Evolutionary conservation across 495 filamentous ascomycete species (phyloP).

Genomic region (Monascus purpureus): DNA sequence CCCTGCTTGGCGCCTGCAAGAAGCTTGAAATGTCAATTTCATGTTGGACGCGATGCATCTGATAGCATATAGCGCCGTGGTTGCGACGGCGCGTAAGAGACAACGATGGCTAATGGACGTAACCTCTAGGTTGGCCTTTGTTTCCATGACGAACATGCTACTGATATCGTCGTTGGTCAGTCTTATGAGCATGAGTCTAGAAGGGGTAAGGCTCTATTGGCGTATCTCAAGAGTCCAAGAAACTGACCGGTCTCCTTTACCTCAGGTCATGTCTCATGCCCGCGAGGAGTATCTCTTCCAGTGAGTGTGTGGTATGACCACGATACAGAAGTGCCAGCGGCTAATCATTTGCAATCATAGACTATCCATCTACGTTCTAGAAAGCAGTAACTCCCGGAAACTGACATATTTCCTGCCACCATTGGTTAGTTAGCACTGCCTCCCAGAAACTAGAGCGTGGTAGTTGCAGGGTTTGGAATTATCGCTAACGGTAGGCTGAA

Average conservation of each 20-base stretch:
- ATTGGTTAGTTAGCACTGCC: constrained; percentile 28
- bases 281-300: constrained; percentile 69
- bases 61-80: no score
- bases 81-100: no score
- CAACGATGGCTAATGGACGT: not conserved
- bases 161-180: constrained; percentile 85
- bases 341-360: constrained; percentile 13
- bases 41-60: no score
- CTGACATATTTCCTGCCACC: constrained; percentile 68
- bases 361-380: constrained; percentile 57
- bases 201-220: constrained; percentile 49
- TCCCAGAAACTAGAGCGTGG: constrained; percentile 4
- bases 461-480: constrained; percentile 1
- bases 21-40: no score
- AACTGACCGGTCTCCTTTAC: constrained; percentile 5
- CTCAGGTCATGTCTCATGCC: constrained; percentile 46
- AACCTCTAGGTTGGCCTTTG: constrained; percentile 48
- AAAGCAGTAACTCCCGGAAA: constrained; percentile 59
- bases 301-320: not conserved
- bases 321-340: not conserved
- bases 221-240: not conserved
- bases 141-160: constrained; percentile 77
- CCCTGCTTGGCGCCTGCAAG: no score
- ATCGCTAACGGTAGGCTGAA: constrained; percentile 12
- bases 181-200: constrained; percentile 81